phyloP scores from a whole-genome alignment of 2,329 filamentous ascomycete genomes.

The Neofusicoccum umdonicola region DNA sequence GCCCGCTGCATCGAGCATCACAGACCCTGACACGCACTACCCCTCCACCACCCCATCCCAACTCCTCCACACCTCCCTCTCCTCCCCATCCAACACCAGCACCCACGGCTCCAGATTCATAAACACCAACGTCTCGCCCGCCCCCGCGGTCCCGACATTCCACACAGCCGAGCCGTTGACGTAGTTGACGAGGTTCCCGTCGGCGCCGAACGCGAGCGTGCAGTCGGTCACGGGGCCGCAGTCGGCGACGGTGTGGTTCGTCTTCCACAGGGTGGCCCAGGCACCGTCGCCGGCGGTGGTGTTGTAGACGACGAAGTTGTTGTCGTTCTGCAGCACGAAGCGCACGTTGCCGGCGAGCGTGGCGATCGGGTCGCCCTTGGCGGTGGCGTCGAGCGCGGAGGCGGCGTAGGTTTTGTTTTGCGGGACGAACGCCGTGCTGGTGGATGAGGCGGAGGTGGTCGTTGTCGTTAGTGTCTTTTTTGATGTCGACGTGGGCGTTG shows the following conservation, averaged over 20 bases:
- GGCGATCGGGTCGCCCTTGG: not conserved
- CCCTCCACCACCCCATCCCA: not conserved
- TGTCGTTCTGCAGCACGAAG: not conserved
- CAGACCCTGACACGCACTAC: too few relatives aligned
- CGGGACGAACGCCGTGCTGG: not conserved
- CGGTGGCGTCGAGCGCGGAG: not conserved
- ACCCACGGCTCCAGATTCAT: not conserved
- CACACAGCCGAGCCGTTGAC: not conserved
- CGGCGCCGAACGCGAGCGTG: not conserved
- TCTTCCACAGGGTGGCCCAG: not conserved
- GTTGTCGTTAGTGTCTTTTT: not conserved
- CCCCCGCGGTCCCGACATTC: not conserved
- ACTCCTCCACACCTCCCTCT: not conserved
- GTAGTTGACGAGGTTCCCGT: not conserved
- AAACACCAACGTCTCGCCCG: not conserved
- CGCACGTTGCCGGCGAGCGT: not conserved
- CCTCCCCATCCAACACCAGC: not conserved
- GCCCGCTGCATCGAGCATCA: too few relatives aligned
- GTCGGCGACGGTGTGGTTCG: not conserved
- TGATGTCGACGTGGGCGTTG: not conserved
- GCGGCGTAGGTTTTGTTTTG: not conserved
- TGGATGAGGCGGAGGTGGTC: not conserved
- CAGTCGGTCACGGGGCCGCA: not conserved
- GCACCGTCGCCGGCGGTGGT: not conserved
- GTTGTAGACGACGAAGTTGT: constrained; percentile 2